phyloP scores from a whole-genome alignment of 2,329 filamentous ascomycete genomes.

The Phialophora macrospora region DNA sequence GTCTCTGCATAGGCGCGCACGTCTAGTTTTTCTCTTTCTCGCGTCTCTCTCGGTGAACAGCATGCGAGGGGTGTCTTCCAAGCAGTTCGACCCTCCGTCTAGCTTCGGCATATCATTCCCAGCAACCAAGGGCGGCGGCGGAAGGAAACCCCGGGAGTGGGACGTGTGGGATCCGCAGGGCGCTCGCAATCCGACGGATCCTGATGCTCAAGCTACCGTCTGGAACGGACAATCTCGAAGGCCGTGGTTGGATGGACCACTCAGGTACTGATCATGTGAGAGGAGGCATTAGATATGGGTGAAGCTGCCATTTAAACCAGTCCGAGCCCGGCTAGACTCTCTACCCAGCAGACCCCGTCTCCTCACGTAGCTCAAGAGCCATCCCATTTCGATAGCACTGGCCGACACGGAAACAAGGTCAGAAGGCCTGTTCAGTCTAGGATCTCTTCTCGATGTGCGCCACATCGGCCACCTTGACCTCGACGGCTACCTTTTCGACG shows the following conservation, averaged over 20 bases:
- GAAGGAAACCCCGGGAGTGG: constrained; percentile 13
- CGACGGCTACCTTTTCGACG: constrained; percentile 34
- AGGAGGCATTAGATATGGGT: neutral
- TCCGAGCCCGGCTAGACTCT: neutral
- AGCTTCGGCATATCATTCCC: constrained; percentile 11
- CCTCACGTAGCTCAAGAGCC: neutral
- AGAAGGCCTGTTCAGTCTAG: constrained; percentile 4
- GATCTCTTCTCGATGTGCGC: constrained; percentile 7
- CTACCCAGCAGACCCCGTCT: neutral
- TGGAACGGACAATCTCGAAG: constrained; percentile 5
- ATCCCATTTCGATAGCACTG: neutral
- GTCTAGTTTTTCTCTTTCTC: neutral
- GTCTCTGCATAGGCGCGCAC: neutral
- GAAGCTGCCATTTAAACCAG: constrained; percentile 1
- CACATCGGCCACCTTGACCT: constrained; percentile 19
- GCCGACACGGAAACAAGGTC: neutral
- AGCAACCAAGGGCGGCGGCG: neutral
- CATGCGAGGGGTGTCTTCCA: neutral
- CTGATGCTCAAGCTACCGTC: constrained; percentile 3
- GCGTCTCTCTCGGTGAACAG: neutral
- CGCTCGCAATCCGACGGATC: neutral
- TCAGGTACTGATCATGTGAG: neutral
- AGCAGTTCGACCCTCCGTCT: neutral
- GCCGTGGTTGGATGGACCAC: neutral
- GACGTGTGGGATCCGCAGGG: neutral